A percentile compares a stretch with the other conserved stretches of the same genome.
Conservation (phyloP, 2,329 filamentous ascomycete species). For the Pseudogymnoascus sp. region DNA sequence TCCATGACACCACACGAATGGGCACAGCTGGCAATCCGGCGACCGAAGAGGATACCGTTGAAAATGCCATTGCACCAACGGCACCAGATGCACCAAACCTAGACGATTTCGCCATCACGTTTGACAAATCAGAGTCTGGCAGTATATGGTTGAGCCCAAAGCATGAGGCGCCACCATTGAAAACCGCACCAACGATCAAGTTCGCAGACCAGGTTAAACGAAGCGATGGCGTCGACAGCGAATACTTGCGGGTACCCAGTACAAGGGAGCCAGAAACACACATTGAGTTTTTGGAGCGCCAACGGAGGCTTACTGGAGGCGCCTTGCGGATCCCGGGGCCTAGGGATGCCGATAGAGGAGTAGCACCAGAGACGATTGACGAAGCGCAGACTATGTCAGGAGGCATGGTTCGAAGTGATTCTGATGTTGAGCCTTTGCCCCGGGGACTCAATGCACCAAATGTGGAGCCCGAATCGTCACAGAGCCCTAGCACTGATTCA, state of each 20-base stretch:
- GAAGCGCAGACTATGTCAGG: constrained; percentile 11
- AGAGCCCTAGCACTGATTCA: constrained; percentile 1
- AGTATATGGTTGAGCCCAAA: not conserved
- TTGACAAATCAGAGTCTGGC: not conserved
- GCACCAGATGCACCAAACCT: not conserved
- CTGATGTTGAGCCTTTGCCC: constrained; percentile 1
- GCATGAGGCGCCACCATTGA: constrained; percentile 8
- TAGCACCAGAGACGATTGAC: constrained; percentile 55
- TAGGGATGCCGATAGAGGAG: constrained; percentile 76
- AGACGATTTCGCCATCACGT: constrained; percentile 5
- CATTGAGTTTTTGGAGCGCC: constrained; percentile 79
- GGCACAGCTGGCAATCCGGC: not conserved
- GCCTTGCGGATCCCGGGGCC: constrained; percentile 86
- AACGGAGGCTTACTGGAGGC: constrained; percentile 63
- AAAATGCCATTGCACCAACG: not conserved
- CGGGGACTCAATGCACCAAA: not conserved
- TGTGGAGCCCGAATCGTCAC: not conserved
- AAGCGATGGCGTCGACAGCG: constrained; percentile 46
- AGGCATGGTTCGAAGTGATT: not conserved
- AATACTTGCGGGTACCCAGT: constrained; percentile 41
- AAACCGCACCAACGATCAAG: constrained; percentile 35
- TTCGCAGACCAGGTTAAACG: constrained; percentile 60
- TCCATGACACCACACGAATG: constrained; percentile 43
- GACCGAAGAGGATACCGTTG: not conserved
- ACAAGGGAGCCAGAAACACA: constrained; percentile 61